These are phyloP conservation scores for Clitopilus passeckerianus DNA, from an alignment of 768 basidiomycete genomes.

Conservation along the genomic window DNA sequence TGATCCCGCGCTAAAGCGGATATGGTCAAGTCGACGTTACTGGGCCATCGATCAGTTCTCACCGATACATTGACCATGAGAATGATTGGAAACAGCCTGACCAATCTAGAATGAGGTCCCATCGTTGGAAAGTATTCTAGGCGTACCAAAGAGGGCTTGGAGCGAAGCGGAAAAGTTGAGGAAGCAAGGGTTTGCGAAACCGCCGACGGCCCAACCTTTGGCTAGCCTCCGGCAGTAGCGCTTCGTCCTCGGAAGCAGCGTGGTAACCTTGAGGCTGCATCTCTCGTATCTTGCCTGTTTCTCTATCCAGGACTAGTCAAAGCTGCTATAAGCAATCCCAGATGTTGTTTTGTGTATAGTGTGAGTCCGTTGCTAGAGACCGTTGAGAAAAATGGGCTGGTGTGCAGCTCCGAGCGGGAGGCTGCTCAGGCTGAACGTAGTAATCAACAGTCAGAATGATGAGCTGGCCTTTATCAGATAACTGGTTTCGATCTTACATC, in stretches of 20 bases:
- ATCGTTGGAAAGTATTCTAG: slow-evolving; percentile 2
- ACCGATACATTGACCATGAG: slow-evolving; percentile 65
- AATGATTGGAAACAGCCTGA: slow-evolving; percentile 71
- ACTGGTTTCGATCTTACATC: slow-evolving; percentile 1
- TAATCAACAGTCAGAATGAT: neutral
- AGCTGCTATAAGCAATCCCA: too few species aligned
- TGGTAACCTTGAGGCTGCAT: neutral
- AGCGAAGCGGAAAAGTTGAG: slow-evolving; percentile 19
- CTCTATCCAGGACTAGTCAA: too few species aligned
- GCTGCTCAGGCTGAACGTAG: neutral
- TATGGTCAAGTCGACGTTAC: slow-evolving; percentile 5
- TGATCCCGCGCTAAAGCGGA: slow-evolving; percentile 65
- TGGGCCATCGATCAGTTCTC: slow-evolving; percentile 14
- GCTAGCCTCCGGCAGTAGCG: slow-evolving; percentile 11
- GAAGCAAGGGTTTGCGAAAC: slow-evolving; percentile 9
- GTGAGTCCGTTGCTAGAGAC: too few species aligned
- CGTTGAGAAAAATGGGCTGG: neutral
- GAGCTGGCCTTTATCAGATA: slow-evolving; percentile 7
- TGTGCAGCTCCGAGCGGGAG: neutral
- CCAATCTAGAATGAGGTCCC: neutral
- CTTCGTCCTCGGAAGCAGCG: slow-evolving; percentile 10
- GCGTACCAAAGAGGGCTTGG: slow-evolving; percentile 43
- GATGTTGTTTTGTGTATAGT: too few species aligned
- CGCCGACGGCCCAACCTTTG: slow-evolving; percentile 5
- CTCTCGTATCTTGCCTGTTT: neutral